Percentiles rank a stretch among this genome's conserved stretches.
These are phyloP conservation scores for Alternaria sp. DNA, from an alignment of 2,329 filamentous ascomycete genomes.

Conservation along the genomic window DNA sequence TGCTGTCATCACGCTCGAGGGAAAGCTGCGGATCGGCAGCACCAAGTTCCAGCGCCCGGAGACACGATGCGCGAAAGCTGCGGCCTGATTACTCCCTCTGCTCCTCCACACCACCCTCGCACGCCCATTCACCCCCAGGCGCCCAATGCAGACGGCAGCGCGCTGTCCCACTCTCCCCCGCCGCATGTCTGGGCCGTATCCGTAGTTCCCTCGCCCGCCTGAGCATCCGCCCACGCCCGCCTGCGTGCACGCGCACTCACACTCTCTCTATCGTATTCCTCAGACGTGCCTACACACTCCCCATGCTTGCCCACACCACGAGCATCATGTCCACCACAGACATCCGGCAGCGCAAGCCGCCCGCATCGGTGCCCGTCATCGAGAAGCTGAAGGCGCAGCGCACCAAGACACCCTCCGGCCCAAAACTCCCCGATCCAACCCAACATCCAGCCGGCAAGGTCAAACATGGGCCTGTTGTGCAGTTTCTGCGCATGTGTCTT, in stretches of 20 bases:
- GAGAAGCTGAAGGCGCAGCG: slow-evolving; percentile 20
- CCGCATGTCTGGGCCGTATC: slow-evolving; percentile 10
- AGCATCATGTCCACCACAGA: slow-evolving; percentile 37
- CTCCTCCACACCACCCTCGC: background rate
- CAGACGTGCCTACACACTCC: background rate
- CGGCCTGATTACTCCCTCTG: slow-evolving; percentile 8
- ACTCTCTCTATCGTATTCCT: slow-evolving; percentile 8
- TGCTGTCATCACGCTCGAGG: slow-evolving; percentile 18
- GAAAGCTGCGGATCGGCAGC: slow-evolving; percentile 22
- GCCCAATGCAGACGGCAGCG: slow-evolving; percentile 9
- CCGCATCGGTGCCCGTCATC: slow-evolving; percentile 29
- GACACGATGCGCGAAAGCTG: slow-evolving; percentile 11
- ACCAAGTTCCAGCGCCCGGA: slow-evolving; percentile 15
- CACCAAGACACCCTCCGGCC: slow-evolving; percentile 12
- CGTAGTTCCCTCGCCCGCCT: slow-evolving; percentile 15
- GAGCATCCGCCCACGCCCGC: slow-evolving; percentile 11
- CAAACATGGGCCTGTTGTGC: slow-evolving; percentile 52
- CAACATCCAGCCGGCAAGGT: slow-evolving; percentile 46
- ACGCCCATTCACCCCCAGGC: background rate
- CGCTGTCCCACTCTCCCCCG: slow-evolving; percentile 9
- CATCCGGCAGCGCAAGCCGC: slow-evolving; percentile 42
- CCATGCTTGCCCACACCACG: slow-evolving; percentile 7
- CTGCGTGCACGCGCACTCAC: slow-evolving; percentile 14
- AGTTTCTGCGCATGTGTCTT: slow-evolving; percentile 52
- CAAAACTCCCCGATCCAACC: background rate